Conservation (phyloP, 768 basidiomycete genomes). For the Pleurotus citrinopileatus region DNA sequence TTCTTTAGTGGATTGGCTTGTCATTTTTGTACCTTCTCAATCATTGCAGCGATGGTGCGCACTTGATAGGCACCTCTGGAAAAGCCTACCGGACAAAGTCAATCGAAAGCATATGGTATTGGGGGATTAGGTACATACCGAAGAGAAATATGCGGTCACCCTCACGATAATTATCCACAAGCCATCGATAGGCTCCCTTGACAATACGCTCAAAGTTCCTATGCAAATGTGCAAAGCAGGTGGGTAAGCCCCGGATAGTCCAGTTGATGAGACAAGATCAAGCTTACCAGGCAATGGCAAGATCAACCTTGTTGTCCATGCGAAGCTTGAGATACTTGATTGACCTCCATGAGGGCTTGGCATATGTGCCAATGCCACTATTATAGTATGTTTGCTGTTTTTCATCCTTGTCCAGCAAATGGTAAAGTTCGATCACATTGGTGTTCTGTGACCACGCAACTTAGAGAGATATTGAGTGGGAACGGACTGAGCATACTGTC, state of each 20-base stretch:
- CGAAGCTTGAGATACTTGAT: slow-evolving; percentile 14
- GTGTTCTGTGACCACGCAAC: slow-evolving; percentile 27
- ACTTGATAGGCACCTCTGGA: slow-evolving; percentile 49
- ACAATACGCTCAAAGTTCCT: slow-evolving; percentile 35
- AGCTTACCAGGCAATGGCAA: slow-evolving; percentile 36
- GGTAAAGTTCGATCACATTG: slow-evolving; percentile 38
- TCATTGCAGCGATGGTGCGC: slow-evolving; percentile 41
- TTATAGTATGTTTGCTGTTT: slow-evolving; percentile 37
- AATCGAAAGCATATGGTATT: not conserved
- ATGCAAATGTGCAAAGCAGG: too few species aligned
- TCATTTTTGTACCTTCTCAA: slow-evolving; percentile 32
- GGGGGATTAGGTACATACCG: slow-evolving; percentile 21
- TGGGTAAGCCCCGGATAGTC: too few species aligned
- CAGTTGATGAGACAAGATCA: too few species aligned
- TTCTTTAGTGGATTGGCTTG: too few species aligned
- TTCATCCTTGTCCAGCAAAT: slow-evolving; percentile 28
- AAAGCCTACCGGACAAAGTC: slow-evolving; percentile 27
- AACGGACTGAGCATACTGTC: slow-evolving; percentile 20
- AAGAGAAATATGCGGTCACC: slow-evolving; percentile 38
- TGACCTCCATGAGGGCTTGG: slow-evolving; percentile 19
- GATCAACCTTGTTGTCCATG: slow-evolving; percentile 23
- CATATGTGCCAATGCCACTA: slow-evolving; percentile 37
- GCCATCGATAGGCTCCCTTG: slow-evolving; percentile 36
- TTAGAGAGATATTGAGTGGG: too few species aligned
- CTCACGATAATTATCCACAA: slow-evolving; percentile 32